Conservation (phyloP, 225 moss, liverwort and hornwort genomes). For the Lunularia cruciata region DNA sequence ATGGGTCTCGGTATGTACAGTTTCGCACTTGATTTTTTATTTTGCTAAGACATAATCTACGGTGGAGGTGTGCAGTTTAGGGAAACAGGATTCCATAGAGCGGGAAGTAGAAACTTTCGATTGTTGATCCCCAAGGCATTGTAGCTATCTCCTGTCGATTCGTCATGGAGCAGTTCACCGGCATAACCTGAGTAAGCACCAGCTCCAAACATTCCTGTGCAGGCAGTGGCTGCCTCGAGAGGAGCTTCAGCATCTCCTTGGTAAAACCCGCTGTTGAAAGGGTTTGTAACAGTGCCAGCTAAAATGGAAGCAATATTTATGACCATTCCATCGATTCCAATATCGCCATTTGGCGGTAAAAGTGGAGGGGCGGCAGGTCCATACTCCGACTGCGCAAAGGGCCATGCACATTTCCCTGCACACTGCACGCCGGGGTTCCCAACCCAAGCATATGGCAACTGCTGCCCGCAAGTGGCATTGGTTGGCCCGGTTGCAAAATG, state of each 20-base stretch:
- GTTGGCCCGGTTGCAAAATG: constrained; percentile 16
- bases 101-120: constrained; percentile 33
- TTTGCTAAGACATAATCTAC: no score
- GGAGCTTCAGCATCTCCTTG: constrained; percentile 35
- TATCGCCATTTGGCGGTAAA: constrained; percentile 33
- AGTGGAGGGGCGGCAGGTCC: constrained; percentile 18
- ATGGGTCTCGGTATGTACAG: constrained; percentile 1
- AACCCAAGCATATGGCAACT: constrained; percentile 59
- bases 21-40: no score
- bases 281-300: constrained; percentile 37
- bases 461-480: not conserved
- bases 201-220: constrained; percentile 36
- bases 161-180: constrained; percentile 26
- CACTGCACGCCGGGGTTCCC: constrained; percentile 47
- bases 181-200: constrained; percentile 40
- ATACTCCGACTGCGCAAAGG: constrained; percentile 25
- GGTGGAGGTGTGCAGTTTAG: constrained; percentile 24
- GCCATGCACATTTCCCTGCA: constrained; percentile 39
- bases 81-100: constrained; percentile 36
- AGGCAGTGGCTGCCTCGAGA: constrained; percentile 37
- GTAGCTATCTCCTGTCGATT: constrained; percentile 30
- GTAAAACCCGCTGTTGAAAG: constrained; percentile 32
- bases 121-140: constrained; percentile 31
- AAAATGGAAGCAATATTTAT: constrained; percentile 36
- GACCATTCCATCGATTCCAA: constrained; percentile 35